Evolutionary conservation across 2,329 filamentous ascomycete genomes (phyloP), one percentile per base, ranked within the genome.

Genomic region (Pestalotiopsis fici): DNA sequence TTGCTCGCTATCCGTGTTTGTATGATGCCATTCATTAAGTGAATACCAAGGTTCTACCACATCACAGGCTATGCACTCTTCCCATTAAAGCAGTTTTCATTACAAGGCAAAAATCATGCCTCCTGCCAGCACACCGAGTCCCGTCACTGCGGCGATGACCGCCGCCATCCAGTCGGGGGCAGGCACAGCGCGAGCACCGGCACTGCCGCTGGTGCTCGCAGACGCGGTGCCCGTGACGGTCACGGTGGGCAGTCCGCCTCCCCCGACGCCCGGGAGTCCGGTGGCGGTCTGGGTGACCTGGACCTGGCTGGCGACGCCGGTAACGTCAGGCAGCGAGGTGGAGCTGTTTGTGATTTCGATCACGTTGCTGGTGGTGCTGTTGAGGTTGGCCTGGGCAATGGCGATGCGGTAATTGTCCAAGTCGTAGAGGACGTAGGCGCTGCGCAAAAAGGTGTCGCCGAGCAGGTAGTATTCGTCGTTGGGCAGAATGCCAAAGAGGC

Each of bases 341-440:
- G 76, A 77, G 60, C 72, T 71, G 13, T 77, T 70, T n/a, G 75
- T 74, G 68, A 89, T 81, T 72, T 85, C 82, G 50, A 87, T 73
- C 23, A 88, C 72, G 67, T 81, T 80, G 59, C 78, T 80, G 25
- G 76, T 73, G 35, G 80, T 82, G 68, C 78, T 78, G 73, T 85
- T 84, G 65, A 86, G 74, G 70, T 86, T 86, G 61, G 87, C 81
- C 77, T 86, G 86, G 13, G 85, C 86, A 4, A 88, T 73, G 67
- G 78, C 85, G 65, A 89, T 78, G 76, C 85, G 77, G 71, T 83
- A 73, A 75, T 86, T 83, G 65, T 78, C 78, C 55, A 87, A 74
- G 71, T 88, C 85, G 74, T 87, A 88, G 65, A 87, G 86, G 63
- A 87, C 84, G 73, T 88, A 88, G 12, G 83, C 82, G 31, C 79